These are phyloP conservation scores for Coemansia guatemalensis DNA, from an alignment of 192 early-diverging fungal species.

Conservation along the genomic window DNA sequence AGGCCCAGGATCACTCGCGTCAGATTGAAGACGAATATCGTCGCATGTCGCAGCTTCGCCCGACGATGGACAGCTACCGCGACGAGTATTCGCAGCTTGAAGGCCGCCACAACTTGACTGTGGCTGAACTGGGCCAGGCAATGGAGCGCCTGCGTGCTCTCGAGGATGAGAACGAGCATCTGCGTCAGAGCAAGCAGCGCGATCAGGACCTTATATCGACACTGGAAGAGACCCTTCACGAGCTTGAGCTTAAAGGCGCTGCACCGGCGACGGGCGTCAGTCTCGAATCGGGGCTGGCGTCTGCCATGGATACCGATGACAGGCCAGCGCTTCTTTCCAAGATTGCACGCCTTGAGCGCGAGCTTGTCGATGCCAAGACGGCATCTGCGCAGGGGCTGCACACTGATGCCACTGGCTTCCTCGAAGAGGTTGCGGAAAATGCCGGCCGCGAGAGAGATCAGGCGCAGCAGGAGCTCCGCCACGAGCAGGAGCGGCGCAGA, in stretches of 20 bases:
- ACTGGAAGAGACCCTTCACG: conserved; percentile 78
- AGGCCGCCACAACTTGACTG: conserved; percentile 62
- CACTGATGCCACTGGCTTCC: conserved; percentile 20
- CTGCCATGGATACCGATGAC: conserved; percentile 38
- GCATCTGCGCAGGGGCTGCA: conserved; percentile 12
- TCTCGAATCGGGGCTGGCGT: conserved; percentile 30
- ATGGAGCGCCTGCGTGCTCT: conserved; percentile 69
- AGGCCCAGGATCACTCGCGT: conserved; percentile 67
- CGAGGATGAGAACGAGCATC: conserved; percentile 60
- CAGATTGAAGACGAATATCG: conserved; percentile 87
- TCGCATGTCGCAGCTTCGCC: conserved; percentile 74
- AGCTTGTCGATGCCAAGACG: conserved; percentile 50
- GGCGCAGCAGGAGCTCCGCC: conserved; percentile 34
- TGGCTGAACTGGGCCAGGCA: conserved; percentile 68
- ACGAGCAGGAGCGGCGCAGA: conserved; percentile 34
- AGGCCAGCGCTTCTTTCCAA: conserved; percentile 50
- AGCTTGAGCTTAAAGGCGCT: conserved; percentile 68
- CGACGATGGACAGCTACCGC: conserved; percentile 85
- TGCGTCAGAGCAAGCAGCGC: conserved; percentile 62
- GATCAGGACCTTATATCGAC: conserved; percentile 75
- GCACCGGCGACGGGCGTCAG: conserved; percentile 30
- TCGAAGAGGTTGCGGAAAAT: conserved; percentile 44
- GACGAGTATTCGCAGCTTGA: conserved; percentile 79
- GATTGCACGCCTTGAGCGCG: conserved; percentile 62
- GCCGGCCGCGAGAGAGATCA: conserved; percentile 50